Percentiles rank a stretch among this genome's conserved stretches.
These are phyloP conservation scores for Raphanus hybrid DNA, from an alignment of 441 rosid genomes.

Conservation along the genomic window DNA sequence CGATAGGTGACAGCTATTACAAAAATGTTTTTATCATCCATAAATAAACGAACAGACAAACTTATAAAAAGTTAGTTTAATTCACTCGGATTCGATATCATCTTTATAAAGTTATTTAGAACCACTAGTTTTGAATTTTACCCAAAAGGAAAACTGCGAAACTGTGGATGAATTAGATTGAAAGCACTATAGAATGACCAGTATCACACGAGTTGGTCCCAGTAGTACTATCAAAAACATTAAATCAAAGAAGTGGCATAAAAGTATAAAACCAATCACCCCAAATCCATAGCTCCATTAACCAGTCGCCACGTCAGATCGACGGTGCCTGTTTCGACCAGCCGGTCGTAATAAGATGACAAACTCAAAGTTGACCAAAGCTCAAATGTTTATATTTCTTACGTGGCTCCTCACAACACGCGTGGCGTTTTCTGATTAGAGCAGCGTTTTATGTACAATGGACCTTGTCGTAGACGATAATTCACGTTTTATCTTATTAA, in stretches of 20 bases:
- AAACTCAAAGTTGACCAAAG: constrained; percentile 36
- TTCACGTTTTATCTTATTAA: constrained; percentile 24
- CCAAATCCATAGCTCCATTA: constrained; percentile 23
- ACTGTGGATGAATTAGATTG: neutral
- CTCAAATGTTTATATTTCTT: neutral
- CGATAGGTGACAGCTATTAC: constrained; percentile 12
- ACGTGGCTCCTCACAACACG: constrained; percentile 25
- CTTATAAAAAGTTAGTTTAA: neutral
- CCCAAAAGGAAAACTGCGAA: neutral
- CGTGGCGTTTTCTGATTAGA: neutral
- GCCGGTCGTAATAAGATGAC: constrained; percentile 15
- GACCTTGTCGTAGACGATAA: constrained; percentile 18
- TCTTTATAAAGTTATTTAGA: neutral
- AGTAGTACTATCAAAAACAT: neutral
- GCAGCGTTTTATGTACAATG: neutral
- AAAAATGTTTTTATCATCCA: constrained; percentile 4
- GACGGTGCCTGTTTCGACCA: constrained; percentile 30
- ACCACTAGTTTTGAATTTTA: neutral
- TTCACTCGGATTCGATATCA: neutral
- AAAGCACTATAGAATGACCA: constrained; percentile 1
- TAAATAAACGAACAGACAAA: neutral
- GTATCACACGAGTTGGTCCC: constrained; percentile 18
- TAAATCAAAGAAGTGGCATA: neutral
- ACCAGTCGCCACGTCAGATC: constrained; percentile 37
- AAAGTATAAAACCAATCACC: constrained; percentile 4